A percentile compares a stretch with the other conserved stretches of the same genome.
Conservation (phyloP, 2,329 filamentous ascomycete genomes). For the Aurifilum marmelostoma region DNA sequence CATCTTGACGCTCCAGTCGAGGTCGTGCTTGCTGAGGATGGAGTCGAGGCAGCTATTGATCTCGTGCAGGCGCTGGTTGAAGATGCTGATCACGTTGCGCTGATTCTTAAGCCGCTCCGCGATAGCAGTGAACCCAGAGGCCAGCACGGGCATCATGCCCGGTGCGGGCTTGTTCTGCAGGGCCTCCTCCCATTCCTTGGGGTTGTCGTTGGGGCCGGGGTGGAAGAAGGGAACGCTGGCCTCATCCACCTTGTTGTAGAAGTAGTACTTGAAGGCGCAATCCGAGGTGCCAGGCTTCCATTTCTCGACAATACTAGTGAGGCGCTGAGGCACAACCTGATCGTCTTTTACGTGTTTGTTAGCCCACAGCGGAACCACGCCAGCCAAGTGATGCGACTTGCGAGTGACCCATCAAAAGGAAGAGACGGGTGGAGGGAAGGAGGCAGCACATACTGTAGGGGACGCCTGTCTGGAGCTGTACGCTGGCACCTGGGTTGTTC, state of each 20-base stretch:
- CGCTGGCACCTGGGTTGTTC: constrained; percentile 44
- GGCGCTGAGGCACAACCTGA: constrained; percentile 76
- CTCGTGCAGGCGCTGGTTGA: constrained; percentile 74
- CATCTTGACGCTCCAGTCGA: constrained; percentile 74
- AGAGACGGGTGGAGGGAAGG: neutral
- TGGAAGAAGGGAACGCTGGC: constrained; percentile 76
- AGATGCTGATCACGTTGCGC: constrained; percentile 67
- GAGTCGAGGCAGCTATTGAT: constrained; percentile 75
- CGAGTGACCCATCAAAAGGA: neutral
- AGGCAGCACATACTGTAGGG: constrained; percentile 41
- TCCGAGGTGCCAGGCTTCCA: constrained; percentile 71
- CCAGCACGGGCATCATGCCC: constrained; percentile 77
- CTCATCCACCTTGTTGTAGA: constrained; percentile 83
- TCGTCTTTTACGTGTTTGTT: constrained; percentile 52
- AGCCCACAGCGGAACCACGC: constrained; percentile 1
- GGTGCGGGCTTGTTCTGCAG: constrained; percentile 77
- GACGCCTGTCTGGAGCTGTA: constrained; percentile 53
- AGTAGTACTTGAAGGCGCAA: constrained; percentile 80
- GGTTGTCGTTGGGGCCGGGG: constrained; percentile 70
- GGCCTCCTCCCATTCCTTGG: constrained; percentile 82
- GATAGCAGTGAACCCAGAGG: constrained; percentile 72
- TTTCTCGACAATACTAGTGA: constrained; percentile 69
- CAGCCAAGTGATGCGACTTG: constrained; percentile 15
- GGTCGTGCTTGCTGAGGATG: constrained; percentile 76
- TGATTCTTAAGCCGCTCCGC: constrained; percentile 74